Evolutionary conservation across 805 yeast species (phyloP), one percentile per base, ranked within the genome.

Genomic region (Clavispora vitiphila): DNA sequence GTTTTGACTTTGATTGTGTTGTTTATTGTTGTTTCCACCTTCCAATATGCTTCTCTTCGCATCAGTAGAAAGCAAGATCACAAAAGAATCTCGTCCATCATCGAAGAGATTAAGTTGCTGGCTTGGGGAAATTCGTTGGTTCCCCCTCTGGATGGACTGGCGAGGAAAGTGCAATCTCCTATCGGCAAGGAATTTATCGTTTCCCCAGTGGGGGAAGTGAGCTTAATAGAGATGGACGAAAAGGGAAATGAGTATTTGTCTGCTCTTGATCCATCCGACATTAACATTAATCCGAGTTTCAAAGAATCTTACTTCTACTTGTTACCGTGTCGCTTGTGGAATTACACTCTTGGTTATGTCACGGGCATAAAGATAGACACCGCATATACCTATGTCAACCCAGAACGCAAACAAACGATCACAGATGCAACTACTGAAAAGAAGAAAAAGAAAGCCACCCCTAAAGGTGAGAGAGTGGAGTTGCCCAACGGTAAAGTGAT

Each of bases 401-500:
- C 48, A 40, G 19, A 44, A 29, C 44, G 41, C 34, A 45, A 39
- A 26, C 43, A 43, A 38, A 40, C 38, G 40, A 43, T 25, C 3
- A 11, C 14, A 12, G 40, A 37, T 12, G 37, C 41, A 25, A 43
- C 45, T 18, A 40, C 39, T 15, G 47, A 48, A 19, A 47, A 52
- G 25, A 42, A 51, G 32, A 55, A 51, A 37, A 64, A 58, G 44
- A 65, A 64, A 54, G 60, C 62, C 38, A 54, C 51, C 15, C 64
- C 55, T 19, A 61, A 57, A 38, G 78, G 76, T 8, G 71, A 71
- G 42, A 75, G 69, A 48, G 58, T 65, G 35, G 77, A 69, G 38
- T 63, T 81, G 44, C 83, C 83, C 8, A 81, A 80, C 53, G 86
- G 86, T 1, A 80, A 80, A 54, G 76, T 77, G 9, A 68, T 77